Evolutionary conservation across 78 protist species (phyloP).

Genomic region (Tieghemostelium lacteum): DNA sequence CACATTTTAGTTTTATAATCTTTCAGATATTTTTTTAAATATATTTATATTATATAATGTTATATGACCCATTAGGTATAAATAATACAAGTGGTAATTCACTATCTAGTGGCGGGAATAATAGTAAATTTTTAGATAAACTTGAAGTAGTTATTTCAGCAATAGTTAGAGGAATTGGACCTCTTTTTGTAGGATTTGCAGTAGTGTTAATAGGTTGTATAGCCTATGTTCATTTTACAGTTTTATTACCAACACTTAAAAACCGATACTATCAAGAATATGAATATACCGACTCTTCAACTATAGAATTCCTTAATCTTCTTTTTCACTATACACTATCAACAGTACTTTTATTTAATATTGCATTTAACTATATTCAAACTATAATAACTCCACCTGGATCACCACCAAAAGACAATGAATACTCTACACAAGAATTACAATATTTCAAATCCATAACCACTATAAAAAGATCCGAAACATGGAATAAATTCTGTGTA

Average conservation of each 20-base stretch:
- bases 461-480: conserved; percentile 32
- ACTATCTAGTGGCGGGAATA: background rate
- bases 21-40: no score
- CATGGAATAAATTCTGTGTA: conserved; percentile 40
- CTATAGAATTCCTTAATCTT: background rate
- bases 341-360: conserved; percentile 23
- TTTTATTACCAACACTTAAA: conserved; percentile 22
- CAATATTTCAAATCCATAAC: conserved; percentile 10
- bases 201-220: conserved; percentile 1
- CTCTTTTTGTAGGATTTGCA: conserved; percentile 50
- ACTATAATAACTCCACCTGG: conserved; percentile 71
- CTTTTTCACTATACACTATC: conserved; percentile 47
- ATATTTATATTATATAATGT: no score
- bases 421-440: conserved; percentile 20
- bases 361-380: conserved; percentile 47
- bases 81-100: background rate
- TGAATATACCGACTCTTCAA: background rate
- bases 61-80: no score
- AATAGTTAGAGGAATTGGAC: conserved; percentile 35
- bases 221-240: conserved; percentile 40
- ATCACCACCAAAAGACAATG: conserved; percentile 25
- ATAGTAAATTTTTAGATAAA: background rate
- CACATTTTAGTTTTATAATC: no score
- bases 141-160: conserved; percentile 1
- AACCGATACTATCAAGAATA: no score